Evolutionary conservation across 179 eudicot species (phyloP), one percentile per base, ranked within the genome.

Genomic region (Actinidia arguta): DNA sequence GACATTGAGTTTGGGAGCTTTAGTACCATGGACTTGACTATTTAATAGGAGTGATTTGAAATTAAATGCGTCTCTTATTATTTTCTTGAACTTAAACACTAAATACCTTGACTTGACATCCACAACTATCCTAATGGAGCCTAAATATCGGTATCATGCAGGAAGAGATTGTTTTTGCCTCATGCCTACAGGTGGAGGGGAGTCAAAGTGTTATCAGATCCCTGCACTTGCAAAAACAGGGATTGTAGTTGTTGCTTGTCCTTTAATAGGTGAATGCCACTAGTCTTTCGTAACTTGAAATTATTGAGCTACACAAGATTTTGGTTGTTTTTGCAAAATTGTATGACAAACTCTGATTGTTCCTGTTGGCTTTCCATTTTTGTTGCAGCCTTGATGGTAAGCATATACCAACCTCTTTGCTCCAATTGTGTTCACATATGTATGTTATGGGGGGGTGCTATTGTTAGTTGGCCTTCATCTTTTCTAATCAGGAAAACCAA

Each of bases 121-220:
- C n/a, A n/a, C n/a, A n/a, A n/a, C n/a, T n/a, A n/a, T n/a, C n/a
- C n/a, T n/a, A n/a, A n/a, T n/a, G n/a, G n/a, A n/a, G n/a, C n/a
- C n/a, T n/a, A n/a, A n/a, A n/a, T n/a, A n/a, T n/a, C n/a, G n/a
- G n/a, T 83, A 50, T 12, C 31, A 42, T 86, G 83, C 88, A 94
- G 99, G 99, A 85, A 89, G 93, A 62, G 99, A 96, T 86, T 96
- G 99, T 86, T 96, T 96, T 80, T 94, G 99, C 83, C 93, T 96
- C 68, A 94, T 96, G 99, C 95, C 99, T 75, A 96, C 99, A 63
- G 99, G 99, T 84, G 99, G 99, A 62, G 99, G 99, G 75, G 94
- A 96, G 88, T 96, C 99, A 42, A 90, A 94, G 92, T 94, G 99
- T 75, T 96, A 89, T 83, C 99, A 96, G 88, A 88, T 96, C 81